A percentile compares a stretch with the other conserved stretches of the same genome.
phyloP scores from a whole-genome alignment of 306 rosid genomes.

The Pyrus betulifolia region DNA sequence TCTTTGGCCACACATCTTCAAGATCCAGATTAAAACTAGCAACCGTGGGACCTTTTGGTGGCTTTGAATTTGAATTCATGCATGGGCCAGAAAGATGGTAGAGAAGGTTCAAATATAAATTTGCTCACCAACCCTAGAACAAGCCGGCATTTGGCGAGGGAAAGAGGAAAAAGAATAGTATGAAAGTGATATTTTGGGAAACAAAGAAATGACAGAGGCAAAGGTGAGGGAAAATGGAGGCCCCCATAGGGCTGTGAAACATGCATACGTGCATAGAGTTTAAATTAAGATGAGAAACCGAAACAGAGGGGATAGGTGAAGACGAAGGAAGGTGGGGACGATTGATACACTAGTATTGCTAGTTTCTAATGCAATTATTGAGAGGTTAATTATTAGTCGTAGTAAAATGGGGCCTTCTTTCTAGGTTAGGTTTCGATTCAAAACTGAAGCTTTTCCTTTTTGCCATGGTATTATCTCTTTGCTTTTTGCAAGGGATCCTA shows the following conservation, averaged over 20 bases:
- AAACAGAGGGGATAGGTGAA: background rate
- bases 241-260: constrained; percentile 5
- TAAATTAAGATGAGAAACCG: background rate
- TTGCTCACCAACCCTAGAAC: background rate
- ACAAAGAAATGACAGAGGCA: background rate
- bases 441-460: constrained; percentile 8
- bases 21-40: constrained; percentile 1
- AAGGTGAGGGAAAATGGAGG: background rate
- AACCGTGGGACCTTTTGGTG: background rate
- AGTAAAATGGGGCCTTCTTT: background rate
- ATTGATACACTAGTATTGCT: background rate
- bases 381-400: constrained; percentile 20
- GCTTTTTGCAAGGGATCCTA: background rate
- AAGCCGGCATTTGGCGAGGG: background rate
- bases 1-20: constrained; percentile 14
- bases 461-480: constrained; percentile 9
- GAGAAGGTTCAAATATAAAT: background rate
- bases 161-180: background rate
- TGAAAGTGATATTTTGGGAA: background rate
- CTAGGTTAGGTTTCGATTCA: constrained; percentile 13
- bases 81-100: background rate
- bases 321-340: background rate
- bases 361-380: background rate
- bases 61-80: background rate
- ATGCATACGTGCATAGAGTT: background rate